Conservation (phyloP, 805 yeast species). For the Kodamaea lidongshanica region DNA sequence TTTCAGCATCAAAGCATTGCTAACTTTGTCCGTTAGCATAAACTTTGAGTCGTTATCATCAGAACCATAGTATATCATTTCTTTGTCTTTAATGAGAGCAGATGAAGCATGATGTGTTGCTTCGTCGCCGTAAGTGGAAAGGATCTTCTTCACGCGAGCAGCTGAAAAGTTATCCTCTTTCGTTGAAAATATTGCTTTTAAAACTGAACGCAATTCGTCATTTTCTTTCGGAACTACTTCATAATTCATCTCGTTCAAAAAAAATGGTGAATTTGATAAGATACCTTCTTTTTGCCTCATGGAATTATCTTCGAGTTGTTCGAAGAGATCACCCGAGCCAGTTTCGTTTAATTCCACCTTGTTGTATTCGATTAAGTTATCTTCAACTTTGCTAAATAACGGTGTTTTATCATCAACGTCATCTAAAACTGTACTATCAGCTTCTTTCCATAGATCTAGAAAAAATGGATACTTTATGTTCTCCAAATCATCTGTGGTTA, state of each 20-base stretch:
- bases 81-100: slow-evolving; percentile 50
- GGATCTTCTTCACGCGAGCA: slow-evolving; percentile 39
- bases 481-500: slow-evolving; percentile 45
- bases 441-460: slow-evolving; percentile 59
- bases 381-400: slow-evolving; percentile 36
- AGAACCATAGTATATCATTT: slow-evolving; percentile 43
- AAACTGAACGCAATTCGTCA: slow-evolving; percentile 35
- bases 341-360: slow-evolving; percentile 28
- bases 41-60: slow-evolving; percentile 41
- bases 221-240: slow-evolving; percentile 10
- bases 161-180: slow-evolving; percentile 43
- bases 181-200: slow-evolving; percentile 57
- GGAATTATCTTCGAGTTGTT: slow-evolving; percentile 50
- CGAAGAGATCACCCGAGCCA: slow-evolving; percentile 20
- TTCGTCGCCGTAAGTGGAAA: slow-evolving; percentile 41
- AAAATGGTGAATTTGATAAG: slow-evolving; percentile 42
- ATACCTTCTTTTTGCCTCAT: slow-evolving; percentile 65
- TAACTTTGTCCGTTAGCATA: slow-evolving; percentile 49
- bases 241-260: slow-evolving; percentile 20
- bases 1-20: slow-evolving; percentile 33
- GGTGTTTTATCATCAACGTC: slow-evolving; percentile 28
- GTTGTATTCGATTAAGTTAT: slow-evolving; percentile 43
- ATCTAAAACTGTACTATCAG: slow-evolving; percentile 32
- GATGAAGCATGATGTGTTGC: slow-evolving; percentile 45
- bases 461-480: slow-evolving; percentile 46